Evolutionary conservation across 306 rosid genomes (phyloP), one percentile per base, ranked within the genome.

Genomic region (Datisca glomerata): DNA sequence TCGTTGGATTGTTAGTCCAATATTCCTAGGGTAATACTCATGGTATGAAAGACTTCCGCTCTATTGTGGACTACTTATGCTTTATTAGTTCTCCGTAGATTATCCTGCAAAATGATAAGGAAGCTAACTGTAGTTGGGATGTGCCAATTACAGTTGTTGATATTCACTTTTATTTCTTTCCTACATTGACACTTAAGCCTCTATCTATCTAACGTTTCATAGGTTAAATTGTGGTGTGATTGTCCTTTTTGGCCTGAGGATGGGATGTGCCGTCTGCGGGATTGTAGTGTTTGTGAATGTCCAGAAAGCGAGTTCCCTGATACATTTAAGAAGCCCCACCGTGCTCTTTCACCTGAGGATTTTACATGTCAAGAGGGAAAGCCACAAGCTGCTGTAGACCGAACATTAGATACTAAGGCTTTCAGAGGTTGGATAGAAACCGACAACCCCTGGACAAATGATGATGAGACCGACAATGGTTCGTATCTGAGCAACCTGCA

Each of bases 231-330:
- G 25, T 80, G 93, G 95, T 89, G 98, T 18, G 83, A 89, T 72
- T 89, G 98, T 65, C 98, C 95, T 17, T 89, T 89, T 55, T 89
- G 98, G 98, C 98, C 92, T 16, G 95, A 89, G 20, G 98, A 89
- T 64, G 98, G 98, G 20, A 89, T 89, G 98, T 89, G 98, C 60
- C 79, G 79, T 45, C 65, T 89, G 81, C 72, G 95, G 54, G 98
- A 87, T 49, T 89, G 95, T 59, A 89, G 91, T 72, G 97, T 89
- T 31, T 89, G 98, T 66, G 98, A 89, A 70, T 89, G 98, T 40
- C 84, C 93, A 12, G 93, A 89, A 7, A 68, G 21, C 17, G 98
- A 89, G 64, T 89, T 89, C 48, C 98, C 98, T 0, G 95, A 74
- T 51, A 58, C 64, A 24, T 80, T 84, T 68, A 79, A 75, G 86